Evolutionary conservation across 75 land plant species (phyloP).

Genomic region (Cupressus sempervirens): DNA sequence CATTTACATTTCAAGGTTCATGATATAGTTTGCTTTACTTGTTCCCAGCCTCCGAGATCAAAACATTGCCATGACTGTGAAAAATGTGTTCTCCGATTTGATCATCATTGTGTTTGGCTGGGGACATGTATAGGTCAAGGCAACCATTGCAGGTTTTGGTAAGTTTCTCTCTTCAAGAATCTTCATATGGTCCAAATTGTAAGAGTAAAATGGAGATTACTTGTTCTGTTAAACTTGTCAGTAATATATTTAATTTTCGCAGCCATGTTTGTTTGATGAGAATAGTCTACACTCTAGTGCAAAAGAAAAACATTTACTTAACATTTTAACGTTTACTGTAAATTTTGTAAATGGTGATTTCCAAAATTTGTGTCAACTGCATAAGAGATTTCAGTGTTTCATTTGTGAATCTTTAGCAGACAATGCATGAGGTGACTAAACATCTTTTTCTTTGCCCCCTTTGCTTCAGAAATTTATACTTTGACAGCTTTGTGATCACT

Average conservation of each 20-base stretch:
- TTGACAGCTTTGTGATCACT: background rate
- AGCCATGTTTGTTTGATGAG: background rate
- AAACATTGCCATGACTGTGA: conserved; percentile 99
- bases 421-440: background rate
- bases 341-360: background rate
- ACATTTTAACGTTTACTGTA: background rate
- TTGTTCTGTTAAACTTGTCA: background rate
- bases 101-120: conserved; percentile 99
- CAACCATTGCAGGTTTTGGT: conserved; percentile 96
- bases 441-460: background rate
- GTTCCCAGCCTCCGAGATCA: conserved; percentile 87
- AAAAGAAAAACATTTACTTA: background rate
- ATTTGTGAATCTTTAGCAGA: background rate
- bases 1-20: background rate
- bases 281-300: background rate
- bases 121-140: conserved; percentile 94
- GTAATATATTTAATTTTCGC: background rate
- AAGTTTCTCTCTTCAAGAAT: conserved; percentile 16
- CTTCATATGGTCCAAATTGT: background rate
- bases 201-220: conserved; percentile 1
- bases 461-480: background rate
- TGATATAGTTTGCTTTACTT: conserved; percentile 8
- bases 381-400: background rate
- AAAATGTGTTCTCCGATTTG: conserved; percentile 95
- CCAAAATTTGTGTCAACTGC: background rate